Evolutionary conservation across 1,284 basidiomycete species (phyloP).

Genomic region (Ceratobasidium sp.): DNA sequence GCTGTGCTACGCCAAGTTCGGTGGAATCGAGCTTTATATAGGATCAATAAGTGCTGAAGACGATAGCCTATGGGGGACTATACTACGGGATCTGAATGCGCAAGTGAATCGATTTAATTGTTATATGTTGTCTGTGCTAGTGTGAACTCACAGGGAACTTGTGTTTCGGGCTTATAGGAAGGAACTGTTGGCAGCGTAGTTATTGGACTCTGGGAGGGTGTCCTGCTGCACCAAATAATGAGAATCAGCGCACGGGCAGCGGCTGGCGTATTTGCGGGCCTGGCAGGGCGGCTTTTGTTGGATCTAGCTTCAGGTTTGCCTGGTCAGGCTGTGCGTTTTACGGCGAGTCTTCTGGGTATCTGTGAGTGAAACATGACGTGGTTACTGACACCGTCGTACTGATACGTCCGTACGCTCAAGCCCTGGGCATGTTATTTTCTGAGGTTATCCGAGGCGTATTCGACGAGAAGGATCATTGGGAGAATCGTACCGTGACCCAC

Average conservation of each 20-base stretch:
- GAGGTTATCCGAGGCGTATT: slow-evolving; percentile 38
- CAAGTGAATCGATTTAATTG: slow-evolving; percentile 39
- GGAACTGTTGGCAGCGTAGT: slow-evolving; percentile 27
- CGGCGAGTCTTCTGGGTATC: slow-evolving; percentile 34
- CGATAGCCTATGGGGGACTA: slow-evolving; percentile 12
- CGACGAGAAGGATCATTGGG: slow-evolving; percentile 40
- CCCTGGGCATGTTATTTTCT: slow-evolving; percentile 34
- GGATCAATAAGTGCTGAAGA: background rate
- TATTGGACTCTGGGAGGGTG: slow-evolving; percentile 37
- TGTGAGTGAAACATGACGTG: slow-evolving; percentile 19
- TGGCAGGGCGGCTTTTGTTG: slow-evolving; percentile 26
- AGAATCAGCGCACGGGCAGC: slow-evolving; percentile 27
- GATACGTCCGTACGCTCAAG: background rate
- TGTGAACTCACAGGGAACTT: slow-evolving; percentile 20
- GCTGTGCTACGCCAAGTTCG: slow-evolving; percentile 23
- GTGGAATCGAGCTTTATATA: slow-evolving; percentile 3
- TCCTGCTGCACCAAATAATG: slow-evolving; percentile 32
- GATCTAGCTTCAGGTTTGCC: slow-evolving; percentile 19
- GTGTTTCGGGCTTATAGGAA: slow-evolving; percentile 12
- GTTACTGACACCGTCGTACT: background rate
- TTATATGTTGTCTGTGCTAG: slow-evolving; percentile 1
- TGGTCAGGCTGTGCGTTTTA: slow-evolving; percentile 29
- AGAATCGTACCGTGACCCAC: slow-evolving; percentile 29
- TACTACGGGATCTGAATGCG: slow-evolving; percentile 30
- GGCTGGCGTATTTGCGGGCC: slow-evolving; percentile 35